These are phyloP conservation scores for Pilasporangium apinafurcum DNA, from an alignment of 352 stramenopile species.

Conservation along the genomic window DNA sequence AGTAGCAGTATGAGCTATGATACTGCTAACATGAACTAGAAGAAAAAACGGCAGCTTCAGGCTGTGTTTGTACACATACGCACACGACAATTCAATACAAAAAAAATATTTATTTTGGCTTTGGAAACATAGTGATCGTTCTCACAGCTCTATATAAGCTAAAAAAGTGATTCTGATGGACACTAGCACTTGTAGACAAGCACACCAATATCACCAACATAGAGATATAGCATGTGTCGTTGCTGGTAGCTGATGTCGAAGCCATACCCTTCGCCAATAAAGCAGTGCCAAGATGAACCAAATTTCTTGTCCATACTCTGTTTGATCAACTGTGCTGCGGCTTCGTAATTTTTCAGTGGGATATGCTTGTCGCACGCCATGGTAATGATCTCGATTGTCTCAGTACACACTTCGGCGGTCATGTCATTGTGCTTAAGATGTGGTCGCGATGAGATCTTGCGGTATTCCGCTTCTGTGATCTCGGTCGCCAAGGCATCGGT, in stretches of 20 bases:
- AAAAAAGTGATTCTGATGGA: too few species aligned
- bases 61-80: too few species aligned
- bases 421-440: constrained; percentile 87
- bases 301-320: constrained; percentile 98
- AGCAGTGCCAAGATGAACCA: constrained; percentile 93
- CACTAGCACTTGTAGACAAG: constrained; percentile 95
- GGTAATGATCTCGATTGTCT: constrained; percentile 95
- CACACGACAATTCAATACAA: too few species aligned
- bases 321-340: constrained; percentile 90
- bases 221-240: constrained; percentile 93
- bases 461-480: constrained; percentile 70
- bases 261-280: constrained; percentile 94
- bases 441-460: constrained; percentile 79
- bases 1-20: too few species aligned
- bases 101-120: too few species aligned
- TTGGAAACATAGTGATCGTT: too few species aligned
- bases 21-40: too few species aligned
- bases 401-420: constrained; percentile 91
- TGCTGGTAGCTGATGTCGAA: constrained; percentile 97
- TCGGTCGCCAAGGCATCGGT: constrained; percentile 24
- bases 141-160: too few species aligned
- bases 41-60: too few species aligned
- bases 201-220: constrained; percentile 91
- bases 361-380: constrained; percentile 96
- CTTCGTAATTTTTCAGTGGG: constrained; percentile 93